phyloP scores from a whole-genome alignment of 306 rosid species.

The Astragalus membranaceus region DNA sequence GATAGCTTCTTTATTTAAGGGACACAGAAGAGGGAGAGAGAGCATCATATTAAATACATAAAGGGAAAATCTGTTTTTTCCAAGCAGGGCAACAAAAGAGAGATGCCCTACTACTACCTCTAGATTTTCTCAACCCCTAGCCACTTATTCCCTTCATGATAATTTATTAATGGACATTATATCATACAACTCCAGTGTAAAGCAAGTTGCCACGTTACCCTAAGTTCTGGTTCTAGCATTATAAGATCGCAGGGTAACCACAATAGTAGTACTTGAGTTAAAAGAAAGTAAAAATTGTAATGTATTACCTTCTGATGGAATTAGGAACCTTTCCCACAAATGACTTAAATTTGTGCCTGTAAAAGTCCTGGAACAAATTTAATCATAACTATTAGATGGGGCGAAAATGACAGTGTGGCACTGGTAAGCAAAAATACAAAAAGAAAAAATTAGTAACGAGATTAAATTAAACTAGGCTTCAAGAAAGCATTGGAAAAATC shows the following conservation, averaged over 20 bases:
- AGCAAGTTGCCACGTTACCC: neutral
- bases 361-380: constrained; percentile 66
- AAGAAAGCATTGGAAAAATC: neutral
- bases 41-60: too few species aligned
- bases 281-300: neutral
- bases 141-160: neutral
- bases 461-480: constrained; percentile 4
- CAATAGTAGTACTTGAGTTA: neutral
- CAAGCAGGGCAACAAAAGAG: too few species aligned
- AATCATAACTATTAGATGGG: constrained; percentile 13
- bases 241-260: constrained; percentile 6
- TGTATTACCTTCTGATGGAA: constrained; percentile 62
- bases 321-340: constrained; percentile 71
- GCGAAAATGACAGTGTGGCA: neutral
- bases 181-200: neutral
- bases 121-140: too few species aligned
- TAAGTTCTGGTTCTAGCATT: neutral
- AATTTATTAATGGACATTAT: neutral
- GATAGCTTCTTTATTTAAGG: too few species aligned
- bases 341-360: constrained; percentile 87
- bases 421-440: neutral
- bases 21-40: too few species aligned
- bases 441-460: neutral
- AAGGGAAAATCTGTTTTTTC: too few species aligned
- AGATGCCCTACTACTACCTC: too few species aligned